Evolutionary conservation across 2,329 filamentous ascomycete species (phyloP).

Genomic region (Trichophyton simii): DNA sequence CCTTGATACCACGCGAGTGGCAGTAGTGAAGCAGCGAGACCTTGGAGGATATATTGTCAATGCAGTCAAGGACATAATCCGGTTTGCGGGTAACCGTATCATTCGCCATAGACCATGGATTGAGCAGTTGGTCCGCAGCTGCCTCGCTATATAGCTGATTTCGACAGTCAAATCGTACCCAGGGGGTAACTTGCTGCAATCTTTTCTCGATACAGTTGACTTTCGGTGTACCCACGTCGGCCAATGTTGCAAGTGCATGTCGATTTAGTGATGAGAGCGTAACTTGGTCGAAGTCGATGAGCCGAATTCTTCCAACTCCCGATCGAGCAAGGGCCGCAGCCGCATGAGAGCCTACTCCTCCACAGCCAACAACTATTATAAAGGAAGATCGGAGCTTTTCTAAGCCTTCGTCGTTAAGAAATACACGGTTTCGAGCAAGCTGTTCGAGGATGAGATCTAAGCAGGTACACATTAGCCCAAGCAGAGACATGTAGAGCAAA

Average conservation of each 20-base stretch:
- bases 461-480: conserved; percentile 6
- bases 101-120: conserved; percentile 46
- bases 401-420: conserved; percentile 72
- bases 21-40: conserved; percentile 84
- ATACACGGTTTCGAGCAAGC: conserved; percentile 81
- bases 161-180: conserved; percentile 77
- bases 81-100: conserved; percentile 42
- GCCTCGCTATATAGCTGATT: conserved; percentile 68
- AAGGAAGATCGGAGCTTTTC: conserved; percentile 67
- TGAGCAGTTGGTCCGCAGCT: conserved; percentile 55
- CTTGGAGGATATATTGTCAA: conserved; percentile 97
- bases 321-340: conserved; percentile 75
- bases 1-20: conserved; percentile 59
- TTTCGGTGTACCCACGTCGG: conserved; percentile 86
- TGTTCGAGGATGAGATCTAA: conserved; percentile 84
- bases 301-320: conserved; percentile 71
- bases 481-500: not conserved
- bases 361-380: conserved; percentile 81
- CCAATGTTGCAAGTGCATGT: conserved; percentile 88
- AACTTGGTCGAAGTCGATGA: conserved; percentile 97
- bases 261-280: conserved; percentile 86
- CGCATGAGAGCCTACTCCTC: conserved; percentile 89
- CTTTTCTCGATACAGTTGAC: conserved; percentile 71
- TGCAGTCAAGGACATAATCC: conserved; percentile 89
- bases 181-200: conserved; percentile 76